A percentile compares a stretch with the other conserved stretches of the same genome.
Evolutionary conservation across 345 rosid species (phyloP).

Genomic region (Tarenaya hassleriana): DNA sequence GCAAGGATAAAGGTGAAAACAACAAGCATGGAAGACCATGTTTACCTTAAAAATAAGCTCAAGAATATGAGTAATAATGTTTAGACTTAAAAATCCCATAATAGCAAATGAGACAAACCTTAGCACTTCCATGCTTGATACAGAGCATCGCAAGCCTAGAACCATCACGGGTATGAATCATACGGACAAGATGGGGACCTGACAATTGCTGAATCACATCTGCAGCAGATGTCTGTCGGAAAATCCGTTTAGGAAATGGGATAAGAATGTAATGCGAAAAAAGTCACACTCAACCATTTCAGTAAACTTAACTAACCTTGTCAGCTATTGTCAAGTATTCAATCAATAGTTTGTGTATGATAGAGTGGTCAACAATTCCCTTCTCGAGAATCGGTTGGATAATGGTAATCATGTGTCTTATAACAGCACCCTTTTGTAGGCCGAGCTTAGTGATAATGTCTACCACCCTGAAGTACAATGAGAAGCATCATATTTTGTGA

Average conservation of each 20-base stretch:
- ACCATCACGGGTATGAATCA: constrained; percentile 95
- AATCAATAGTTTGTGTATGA: constrained; percentile 64
- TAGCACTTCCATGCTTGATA: constrained; percentile 88
- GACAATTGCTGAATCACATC: constrained; percentile 68
- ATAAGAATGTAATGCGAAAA: constrained; percentile 11
- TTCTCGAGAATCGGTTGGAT: constrained; percentile 92
- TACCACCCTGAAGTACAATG: constrained; percentile 47
- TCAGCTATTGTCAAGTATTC: constrained; percentile 81
- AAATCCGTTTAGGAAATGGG: constrained; percentile 23
- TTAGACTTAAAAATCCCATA: neutral
- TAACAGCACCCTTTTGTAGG: constrained; percentile 64
- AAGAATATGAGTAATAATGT: neutral
- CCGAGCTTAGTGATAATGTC: constrained; percentile 71
- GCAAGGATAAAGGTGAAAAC: neutral
- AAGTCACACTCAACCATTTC: constrained; percentile 11
- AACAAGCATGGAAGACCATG: neutral
- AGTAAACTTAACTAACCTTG: constrained; percentile 38
- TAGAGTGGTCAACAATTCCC: constrained; percentile 85
- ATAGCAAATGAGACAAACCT: constrained; percentile 39
- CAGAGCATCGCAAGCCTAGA: constrained; percentile 75
- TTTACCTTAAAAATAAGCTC: neutral
- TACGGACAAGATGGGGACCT: constrained; percentile 78
- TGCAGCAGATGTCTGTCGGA: constrained; percentile 66
- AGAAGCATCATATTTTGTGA: constrained; percentile 8
- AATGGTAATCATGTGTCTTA: constrained; percentile 62